A percentile compares a stretch with the other conserved stretches of the same genome.
These are phyloP conservation scores for Blastocystis sp. DNA, from an alignment of 352 stramenopile species.

Conservation along the genomic window DNA sequence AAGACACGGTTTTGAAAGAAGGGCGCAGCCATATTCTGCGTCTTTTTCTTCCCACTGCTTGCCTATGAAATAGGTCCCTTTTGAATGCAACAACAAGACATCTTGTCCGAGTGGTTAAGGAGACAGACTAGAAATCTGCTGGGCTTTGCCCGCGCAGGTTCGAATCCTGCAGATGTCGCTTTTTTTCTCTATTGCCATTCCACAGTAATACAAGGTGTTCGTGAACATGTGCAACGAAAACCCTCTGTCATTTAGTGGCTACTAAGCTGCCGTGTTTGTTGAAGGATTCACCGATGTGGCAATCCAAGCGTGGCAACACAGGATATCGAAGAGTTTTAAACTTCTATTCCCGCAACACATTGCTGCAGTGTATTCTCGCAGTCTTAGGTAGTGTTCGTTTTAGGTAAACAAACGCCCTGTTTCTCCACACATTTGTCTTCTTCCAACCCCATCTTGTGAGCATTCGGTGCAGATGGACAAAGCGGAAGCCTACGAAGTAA, in stretches of 20 bases:
- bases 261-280: neutral
- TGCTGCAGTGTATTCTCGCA: too few species aligned
- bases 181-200: neutral
- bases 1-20: constrained; percentile 2
- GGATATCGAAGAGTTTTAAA: too few species aligned
- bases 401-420: too few species aligned
- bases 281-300: too few species aligned
- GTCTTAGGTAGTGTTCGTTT: too few species aligned
- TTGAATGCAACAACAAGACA: neutral
- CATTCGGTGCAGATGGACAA: too few species aligned
- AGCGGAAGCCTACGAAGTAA: too few species aligned
- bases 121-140: constrained; percentile 70
- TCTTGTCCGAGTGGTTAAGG: constrained; percentile 70
- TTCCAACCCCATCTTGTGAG: too few species aligned
- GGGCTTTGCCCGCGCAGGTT: constrained; percentile 69
- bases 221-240: constrained; percentile 66
- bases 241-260: constrained; percentile 21
- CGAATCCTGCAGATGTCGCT: constrained; percentile 70
- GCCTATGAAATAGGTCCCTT: neutral
- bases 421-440: too few species aligned
- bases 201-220: constrained; percentile 59
- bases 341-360: too few species aligned
- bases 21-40: neutral
- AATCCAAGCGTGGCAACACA: too few species aligned
- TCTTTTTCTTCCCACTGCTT: neutral